Evolutionary conservation across 768 basidiomycete species (phyloP), one percentile per base, ranked within the genome.

Genomic region (Coprinellus aureogranulatus): DNA sequence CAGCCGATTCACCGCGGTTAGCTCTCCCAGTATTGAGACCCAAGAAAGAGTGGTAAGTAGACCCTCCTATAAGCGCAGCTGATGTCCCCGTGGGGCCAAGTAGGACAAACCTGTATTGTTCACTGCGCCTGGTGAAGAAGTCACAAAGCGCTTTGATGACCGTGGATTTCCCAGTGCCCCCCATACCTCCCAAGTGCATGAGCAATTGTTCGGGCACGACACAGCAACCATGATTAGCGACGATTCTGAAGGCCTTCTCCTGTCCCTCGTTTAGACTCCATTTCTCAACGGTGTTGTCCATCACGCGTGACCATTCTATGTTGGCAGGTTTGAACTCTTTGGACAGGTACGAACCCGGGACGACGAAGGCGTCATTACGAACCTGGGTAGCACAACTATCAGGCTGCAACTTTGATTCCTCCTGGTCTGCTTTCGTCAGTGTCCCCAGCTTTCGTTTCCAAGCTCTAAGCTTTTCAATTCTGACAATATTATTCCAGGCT

Each of bases 101-200:
- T 2, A 63, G 23, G 1, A 64, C 37, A 27, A 68, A 63, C 1
- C 63, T 18, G 27, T 63, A 41, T 2, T 27, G 8, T 52, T 71
- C 60, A 11, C 62, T 54, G 39, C 56, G 5, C 41, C 16, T 8
- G 2, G 23, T 40, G 53, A 71, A 70, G 45, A 68, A 65, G 11
- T 12, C 10, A 23, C 55, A 27, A 20, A 68, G 1, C 4, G 65
- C 53, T 34, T 61, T 53, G 10, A 71, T 53, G 0, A 72, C 65
- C 14, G 53, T 55, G 0, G 62, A 59, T 55, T 70, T 72, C 1
- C 68, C 67, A 4, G 68, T 67, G 0, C 70, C 69, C 0, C 62
- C 70, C 52, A 67, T 66, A 0, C 71, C 71, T 8, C 65, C 68
- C 0, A 70, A 47, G 53, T 67, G 69, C 64, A 71, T 67, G 3